Percentiles rank a stretch among this genome's conserved stretches.
phyloP scores from a whole-genome alignment of 192 early-diverging fungal species.

The Paraglomus brasilianum region DNA sequence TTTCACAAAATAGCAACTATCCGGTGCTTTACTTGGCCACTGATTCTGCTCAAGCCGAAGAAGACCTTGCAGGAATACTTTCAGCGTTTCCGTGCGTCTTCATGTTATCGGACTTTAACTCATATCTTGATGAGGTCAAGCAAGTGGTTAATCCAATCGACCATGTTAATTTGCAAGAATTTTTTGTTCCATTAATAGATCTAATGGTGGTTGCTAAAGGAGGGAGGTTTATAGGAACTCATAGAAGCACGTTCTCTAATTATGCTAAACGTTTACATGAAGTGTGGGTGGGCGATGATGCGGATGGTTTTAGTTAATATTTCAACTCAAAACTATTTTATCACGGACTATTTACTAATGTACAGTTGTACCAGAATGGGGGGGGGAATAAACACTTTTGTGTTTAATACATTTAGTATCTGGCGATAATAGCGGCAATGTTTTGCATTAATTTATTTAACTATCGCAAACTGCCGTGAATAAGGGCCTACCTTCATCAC shows the following conservation, averaged over 20 bases:
- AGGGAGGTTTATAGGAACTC: constrained; percentile 50
- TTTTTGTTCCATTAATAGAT: constrained; percentile 57
- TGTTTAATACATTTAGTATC: too few relatives aligned
- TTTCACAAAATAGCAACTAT: constrained; percentile 28
- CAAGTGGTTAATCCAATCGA: constrained; percentile 40
- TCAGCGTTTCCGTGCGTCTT: constrained; percentile 52
- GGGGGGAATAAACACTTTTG: too few relatives aligned
- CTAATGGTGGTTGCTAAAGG: constrained; percentile 52
- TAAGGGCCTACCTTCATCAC: too few relatives aligned
- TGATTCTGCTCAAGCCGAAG: constrained; percentile 36
- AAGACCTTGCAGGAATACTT: neutral
- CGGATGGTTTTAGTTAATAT: too few relatives aligned
- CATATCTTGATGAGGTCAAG: constrained; percentile 34
- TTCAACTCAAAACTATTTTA: too few relatives aligned
- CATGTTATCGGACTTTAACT: constrained; percentile 49
- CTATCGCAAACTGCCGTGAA: too few relatives aligned
- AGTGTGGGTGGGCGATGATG: neutral
- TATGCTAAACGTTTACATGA: constrained; percentile 20
- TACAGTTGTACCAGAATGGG: too few relatives aligned
- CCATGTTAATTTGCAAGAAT: constrained; percentile 43
- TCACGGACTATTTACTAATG: too few relatives aligned
- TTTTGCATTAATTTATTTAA: too few relatives aligned
- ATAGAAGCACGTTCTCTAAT: constrained; percentile 47
- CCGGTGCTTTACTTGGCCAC: constrained; percentile 43
- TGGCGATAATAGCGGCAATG: too few relatives aligned